Evolutionary conservation across 2,329 filamentous ascomycete genomes (phyloP).

Genomic region (Colletotrichum siamense): DNA sequence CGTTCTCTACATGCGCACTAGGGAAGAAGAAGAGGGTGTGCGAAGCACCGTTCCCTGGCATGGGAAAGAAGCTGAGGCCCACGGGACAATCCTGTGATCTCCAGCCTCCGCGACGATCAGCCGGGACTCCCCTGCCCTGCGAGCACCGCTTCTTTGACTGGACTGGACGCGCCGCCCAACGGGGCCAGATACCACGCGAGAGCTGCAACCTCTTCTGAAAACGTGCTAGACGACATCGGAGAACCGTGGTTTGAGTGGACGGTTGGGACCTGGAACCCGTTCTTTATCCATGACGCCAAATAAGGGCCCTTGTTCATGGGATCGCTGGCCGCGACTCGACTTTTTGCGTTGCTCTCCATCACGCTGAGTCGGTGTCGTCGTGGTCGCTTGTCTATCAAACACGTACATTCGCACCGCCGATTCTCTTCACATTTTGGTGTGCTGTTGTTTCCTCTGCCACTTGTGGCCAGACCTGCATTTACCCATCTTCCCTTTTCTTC

Average conservation of each 20-base stretch:
- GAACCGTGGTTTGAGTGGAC: slow-evolving; percentile 3
- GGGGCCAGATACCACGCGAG: slow-evolving; percentile 18
- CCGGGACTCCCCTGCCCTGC: slow-evolving; percentile 17
- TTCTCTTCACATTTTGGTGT: not conserved
- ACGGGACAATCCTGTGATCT: slow-evolving; percentile 26
- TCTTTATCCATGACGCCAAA: slow-evolving; percentile 3
- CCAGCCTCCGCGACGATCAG: slow-evolving; percentile 25
- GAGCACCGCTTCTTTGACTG: slow-evolving; percentile 3
- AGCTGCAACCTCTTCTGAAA: slow-evolving; percentile 3
- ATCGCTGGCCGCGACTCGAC: not conserved
- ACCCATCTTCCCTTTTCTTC: not conserved
- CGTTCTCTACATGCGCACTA: not conserved
- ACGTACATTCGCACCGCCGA: not conserved
- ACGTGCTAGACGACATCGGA: not conserved
- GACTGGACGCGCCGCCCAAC: not conserved
- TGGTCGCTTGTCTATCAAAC: not conserved
- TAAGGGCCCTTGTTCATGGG: not conserved
- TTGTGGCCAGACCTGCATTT: not conserved
- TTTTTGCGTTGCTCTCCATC: not conserved
- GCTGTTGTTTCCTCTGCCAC: not conserved
- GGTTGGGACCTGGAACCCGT: not conserved
- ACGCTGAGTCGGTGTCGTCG: not conserved
- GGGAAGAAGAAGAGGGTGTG: not conserved
- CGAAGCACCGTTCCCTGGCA: not conserved
- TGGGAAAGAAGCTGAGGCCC: slow-evolving; percentile 13